Percentiles rank a stretch among this genome's conserved stretches.
Conservation (phyloP, 2,329 filamentous ascomycete species). For the Fusarium austroafricanum region DNA sequence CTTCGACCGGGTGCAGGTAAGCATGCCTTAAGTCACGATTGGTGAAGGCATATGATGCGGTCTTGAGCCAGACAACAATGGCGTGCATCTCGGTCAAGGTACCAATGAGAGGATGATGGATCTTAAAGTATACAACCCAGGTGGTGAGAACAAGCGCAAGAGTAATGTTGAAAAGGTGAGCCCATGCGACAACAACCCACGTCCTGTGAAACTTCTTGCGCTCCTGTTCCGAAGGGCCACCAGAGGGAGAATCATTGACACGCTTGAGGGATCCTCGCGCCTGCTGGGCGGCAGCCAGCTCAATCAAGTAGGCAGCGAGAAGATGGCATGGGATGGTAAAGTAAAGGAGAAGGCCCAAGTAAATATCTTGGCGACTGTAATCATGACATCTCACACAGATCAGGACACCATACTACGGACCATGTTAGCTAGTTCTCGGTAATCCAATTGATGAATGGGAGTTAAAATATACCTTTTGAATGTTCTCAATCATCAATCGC, state of each 20-base stretch:
- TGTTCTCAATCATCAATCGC: conserved; percentile 95
- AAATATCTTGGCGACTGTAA: conserved; percentile 81
- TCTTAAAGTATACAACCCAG: conserved; percentile 87
- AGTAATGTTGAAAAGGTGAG: conserved; percentile 86
- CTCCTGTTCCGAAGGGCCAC: conserved; percentile 65
- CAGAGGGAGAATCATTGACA: conserved; percentile 59
- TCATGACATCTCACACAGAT: conserved; percentile 93
- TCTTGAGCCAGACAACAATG: conserved; percentile 96
- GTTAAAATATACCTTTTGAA: conserved; percentile 77
- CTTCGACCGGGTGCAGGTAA: conserved; percentile 79
- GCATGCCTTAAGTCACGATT: conserved; percentile 95
- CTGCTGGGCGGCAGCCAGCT: conserved; percentile 82
- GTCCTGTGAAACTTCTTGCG: conserved; percentile 75
- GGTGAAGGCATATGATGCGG: conserved; percentile 93
- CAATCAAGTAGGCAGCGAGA: conserved; percentile 89
- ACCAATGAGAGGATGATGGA: conserved; percentile 93
- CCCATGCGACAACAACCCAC: conserved; percentile 83
- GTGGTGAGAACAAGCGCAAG: conserved; percentile 84
- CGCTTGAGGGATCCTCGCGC: conserved; percentile 75
- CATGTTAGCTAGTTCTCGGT: conserved; percentile 11
- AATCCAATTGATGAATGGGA: not conserved
- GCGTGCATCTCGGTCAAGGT: conserved; percentile 91
- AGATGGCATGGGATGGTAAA: conserved; percentile 91
- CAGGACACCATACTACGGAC: conserved; percentile 85
- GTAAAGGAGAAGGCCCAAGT: conserved; percentile 82